Percentiles rank a stretch among this genome's conserved stretches.
phyloP scores from a whole-genome alignment of 805 yeast species.

The Cyberlindnera lachancei region DNA sequence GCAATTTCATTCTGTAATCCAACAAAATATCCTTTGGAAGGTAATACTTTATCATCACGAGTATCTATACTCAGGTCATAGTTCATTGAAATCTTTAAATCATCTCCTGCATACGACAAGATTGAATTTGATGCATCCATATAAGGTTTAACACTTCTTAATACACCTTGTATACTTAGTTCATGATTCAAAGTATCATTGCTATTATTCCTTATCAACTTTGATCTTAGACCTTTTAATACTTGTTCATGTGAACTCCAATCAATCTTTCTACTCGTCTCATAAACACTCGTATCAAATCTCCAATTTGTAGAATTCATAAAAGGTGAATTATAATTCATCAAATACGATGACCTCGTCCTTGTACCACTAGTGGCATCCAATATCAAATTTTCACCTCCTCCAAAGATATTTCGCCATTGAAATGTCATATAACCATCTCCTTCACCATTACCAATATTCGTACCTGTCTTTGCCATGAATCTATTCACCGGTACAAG shows the following conservation, averaged over 20 bases:
- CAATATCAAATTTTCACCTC: constrained; percentile 53
- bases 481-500: constrained; percentile 57
- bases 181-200: constrained; percentile 38
- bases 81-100: constrained; percentile 47
- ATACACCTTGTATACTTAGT: constrained; percentile 34
- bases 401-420: constrained; percentile 53
- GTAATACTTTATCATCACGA: constrained; percentile 34
- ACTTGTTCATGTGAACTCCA: constrained; percentile 51
- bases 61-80: constrained; percentile 35
- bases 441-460: constrained; percentile 95
- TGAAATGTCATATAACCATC: constrained; percentile 83
- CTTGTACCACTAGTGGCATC: constrained; percentile 56
- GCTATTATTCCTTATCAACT: constrained; percentile 19
- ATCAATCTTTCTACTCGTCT: constrained; percentile 41
- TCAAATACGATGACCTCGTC: constrained; percentile 46
- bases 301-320: constrained; percentile 42
- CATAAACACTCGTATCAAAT: constrained; percentile 43
- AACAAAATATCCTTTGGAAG: constrained; percentile 35
- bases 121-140: constrained; percentile 35
- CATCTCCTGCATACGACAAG: constrained; percentile 54
- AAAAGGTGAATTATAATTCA: constrained; percentile 45
- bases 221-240: constrained; percentile 34
- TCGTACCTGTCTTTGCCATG: constrained; percentile 87
- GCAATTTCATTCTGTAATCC: constrained; percentile 39
- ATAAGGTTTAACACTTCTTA: constrained; percentile 30